These are phyloP conservation scores for Lenwebbia sp. DNA, from an alignment of 345 rosid genomes.

Conservation along the genomic window DNA sequence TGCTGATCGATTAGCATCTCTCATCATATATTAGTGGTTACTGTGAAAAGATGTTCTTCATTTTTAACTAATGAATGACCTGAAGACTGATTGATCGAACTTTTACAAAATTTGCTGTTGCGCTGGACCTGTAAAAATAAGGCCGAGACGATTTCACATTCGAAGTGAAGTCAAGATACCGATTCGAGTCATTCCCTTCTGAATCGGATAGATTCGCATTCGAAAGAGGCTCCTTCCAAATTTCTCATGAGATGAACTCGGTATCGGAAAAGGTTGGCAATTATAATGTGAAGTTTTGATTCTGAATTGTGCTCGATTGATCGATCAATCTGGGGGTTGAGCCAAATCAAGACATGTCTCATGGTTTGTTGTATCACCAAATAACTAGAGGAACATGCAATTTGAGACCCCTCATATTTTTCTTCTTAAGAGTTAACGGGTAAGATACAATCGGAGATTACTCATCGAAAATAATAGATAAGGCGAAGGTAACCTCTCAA, in stretches of 20 bases:
- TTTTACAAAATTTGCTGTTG: background rate
- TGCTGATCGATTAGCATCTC: background rate
- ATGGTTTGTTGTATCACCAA: background rate
- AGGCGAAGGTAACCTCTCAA: background rate
- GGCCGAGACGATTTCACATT: background rate
- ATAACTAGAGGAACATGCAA: background rate
- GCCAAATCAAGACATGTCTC: background rate
- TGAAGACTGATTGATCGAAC: background rate
- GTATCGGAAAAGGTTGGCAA: background rate
- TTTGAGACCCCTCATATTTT: background rate
- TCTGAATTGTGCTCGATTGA: background rate
- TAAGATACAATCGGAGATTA: background rate
- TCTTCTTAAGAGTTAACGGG: background rate
- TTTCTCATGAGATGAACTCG: background rate
- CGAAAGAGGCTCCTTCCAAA: background rate
- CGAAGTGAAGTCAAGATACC: background rate
- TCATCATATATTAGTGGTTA: background rate
- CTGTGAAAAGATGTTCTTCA: background rate
- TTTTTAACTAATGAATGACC: background rate
- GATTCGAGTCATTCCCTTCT: background rate
- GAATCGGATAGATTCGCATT: background rate
- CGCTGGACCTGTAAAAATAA: background rate
- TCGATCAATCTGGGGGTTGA: background rate
- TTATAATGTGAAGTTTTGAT: background rate
- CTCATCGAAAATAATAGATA: background rate